Conservation (phyloP, 345 rosid species). For the Leavenworthia alabamica region DNA sequence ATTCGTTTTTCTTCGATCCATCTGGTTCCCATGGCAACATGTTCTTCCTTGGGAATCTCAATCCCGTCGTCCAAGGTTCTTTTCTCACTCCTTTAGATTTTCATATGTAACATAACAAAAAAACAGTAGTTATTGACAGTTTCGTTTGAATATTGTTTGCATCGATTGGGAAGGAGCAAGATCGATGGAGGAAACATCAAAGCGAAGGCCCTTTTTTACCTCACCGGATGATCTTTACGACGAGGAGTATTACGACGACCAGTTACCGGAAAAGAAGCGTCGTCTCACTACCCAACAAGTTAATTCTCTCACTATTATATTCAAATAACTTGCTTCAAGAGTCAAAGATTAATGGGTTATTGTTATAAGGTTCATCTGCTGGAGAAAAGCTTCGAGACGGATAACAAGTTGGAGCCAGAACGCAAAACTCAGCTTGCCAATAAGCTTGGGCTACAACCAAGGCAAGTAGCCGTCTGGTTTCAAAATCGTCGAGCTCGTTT, state of each 20-base stretch:
- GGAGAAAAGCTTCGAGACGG: constrained; percentile 91
- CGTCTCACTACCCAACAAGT: constrained; percentile 80
- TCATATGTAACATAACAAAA: not conserved
- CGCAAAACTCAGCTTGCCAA: constrained; percentile 75
- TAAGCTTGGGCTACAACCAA: constrained; percentile 80
- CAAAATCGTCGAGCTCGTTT: constrained; percentile 96
- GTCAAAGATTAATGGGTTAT: no score
- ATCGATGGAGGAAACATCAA: constrained; percentile 60
- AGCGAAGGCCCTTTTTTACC: constrained; percentile 64
- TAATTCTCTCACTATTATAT: not conserved
- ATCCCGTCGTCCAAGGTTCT: constrained; percentile 44
- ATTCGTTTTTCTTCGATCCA: constrained; percentile 57
- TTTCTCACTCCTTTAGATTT: not conserved
- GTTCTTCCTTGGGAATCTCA: constrained; percentile 57
- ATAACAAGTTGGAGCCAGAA: constrained; percentile 96
- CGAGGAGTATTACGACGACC: constrained; percentile 75
- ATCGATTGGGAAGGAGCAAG: constrained; percentile 40
- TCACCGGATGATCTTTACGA: constrained; percentile 62
- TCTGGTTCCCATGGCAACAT: constrained; percentile 52
- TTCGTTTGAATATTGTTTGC: not conserved
- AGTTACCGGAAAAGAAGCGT: constrained; percentile 75
- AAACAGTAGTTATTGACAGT: not conserved
- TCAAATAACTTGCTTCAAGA: not conserved
- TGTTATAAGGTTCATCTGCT: constrained; percentile 51
- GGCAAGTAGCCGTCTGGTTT: constrained; percentile 98